phyloP scores from a whole-genome alignment of 345 rosid genomes.

The Leavenworthia alabamica region DNA sequence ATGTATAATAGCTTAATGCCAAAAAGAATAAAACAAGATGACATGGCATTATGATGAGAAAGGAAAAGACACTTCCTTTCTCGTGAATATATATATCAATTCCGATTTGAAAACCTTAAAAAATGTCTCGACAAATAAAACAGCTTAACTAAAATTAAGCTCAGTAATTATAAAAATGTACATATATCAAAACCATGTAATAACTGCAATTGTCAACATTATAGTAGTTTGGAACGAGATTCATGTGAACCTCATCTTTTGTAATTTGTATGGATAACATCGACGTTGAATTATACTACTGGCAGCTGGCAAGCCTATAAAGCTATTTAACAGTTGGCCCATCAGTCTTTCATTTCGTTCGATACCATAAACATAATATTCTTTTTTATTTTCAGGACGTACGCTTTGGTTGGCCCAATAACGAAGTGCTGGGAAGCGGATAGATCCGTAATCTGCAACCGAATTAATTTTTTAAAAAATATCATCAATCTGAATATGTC shows the following conservation, averaged over 20 bases:
- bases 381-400: neutral
- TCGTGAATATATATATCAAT: constrained; percentile 9
- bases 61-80: constrained; percentile 4
- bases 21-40: too few relatives aligned
- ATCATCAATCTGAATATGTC: too few relatives aligned
- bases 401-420: neutral
- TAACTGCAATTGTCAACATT: neutral
- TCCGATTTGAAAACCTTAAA: neutral
- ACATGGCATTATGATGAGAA: neutral
- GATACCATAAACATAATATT: neutral
- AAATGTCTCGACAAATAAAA: neutral
- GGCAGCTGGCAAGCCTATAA: neutral
- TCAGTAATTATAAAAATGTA: neutral
- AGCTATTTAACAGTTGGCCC: neutral
- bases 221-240: neutral
- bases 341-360: neutral
- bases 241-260: neutral
- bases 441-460: too few relatives aligned
- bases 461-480: too few relatives aligned
- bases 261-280: neutral
- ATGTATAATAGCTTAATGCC: neutral
- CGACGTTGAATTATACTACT: neutral
- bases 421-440: too few relatives aligned
- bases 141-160: neutral
- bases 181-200: neutral